phyloP scores from a whole-genome alignment of 495 filamentous ascomycete species.

The Pyrenula aspistea region DNA sequence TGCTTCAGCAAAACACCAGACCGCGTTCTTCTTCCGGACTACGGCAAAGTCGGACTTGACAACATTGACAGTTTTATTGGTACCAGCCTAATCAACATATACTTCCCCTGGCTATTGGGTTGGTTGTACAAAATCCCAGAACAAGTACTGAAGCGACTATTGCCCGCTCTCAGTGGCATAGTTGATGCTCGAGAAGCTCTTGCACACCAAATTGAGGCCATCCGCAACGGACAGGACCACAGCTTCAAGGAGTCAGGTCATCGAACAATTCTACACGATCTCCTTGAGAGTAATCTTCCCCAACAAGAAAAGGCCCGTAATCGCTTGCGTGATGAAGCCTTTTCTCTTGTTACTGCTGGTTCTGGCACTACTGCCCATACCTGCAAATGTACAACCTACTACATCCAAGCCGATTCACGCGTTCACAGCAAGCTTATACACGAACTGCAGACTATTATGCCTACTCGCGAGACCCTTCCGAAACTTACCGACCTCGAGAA shows the following conservation, averaged over 20 bases:
- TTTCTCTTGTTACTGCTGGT: conserved; percentile 24
- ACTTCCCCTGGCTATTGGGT: conserved; percentile 1
- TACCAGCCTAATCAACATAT: background rate
- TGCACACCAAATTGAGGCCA: conserved; percentile 1
- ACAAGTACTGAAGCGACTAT: background rate
- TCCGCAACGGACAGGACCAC: background rate
- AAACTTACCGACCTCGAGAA: conserved; percentile 16
- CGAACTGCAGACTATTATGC: conserved; percentile 14
- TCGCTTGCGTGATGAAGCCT: conserved; percentile 27
- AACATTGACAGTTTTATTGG: background rate
- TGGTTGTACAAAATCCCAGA: background rate
- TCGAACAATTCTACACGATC: conserved; percentile 24
- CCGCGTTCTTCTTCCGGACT: background rate
- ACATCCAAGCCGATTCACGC: conserved; percentile 9
- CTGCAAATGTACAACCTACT: conserved; percentile 6
- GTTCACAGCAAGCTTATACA: conserved; percentile 11
- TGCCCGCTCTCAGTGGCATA: background rate
- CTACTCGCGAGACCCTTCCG: conserved; percentile 6
- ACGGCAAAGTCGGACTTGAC: background rate
- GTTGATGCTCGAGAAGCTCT: conserved; percentile 1
- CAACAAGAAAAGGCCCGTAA: conserved; percentile 15
- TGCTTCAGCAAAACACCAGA: conserved; percentile 11
- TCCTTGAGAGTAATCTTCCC: conserved; percentile 18
- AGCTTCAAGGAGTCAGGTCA: conserved; percentile 5
- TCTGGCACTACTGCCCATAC: conserved; percentile 25